Evolutionary conservation across 495 filamentous ascomycete species (phyloP), one percentile per base, ranked within the genome.

Genomic region (Penicillium chermesinum): DNA sequence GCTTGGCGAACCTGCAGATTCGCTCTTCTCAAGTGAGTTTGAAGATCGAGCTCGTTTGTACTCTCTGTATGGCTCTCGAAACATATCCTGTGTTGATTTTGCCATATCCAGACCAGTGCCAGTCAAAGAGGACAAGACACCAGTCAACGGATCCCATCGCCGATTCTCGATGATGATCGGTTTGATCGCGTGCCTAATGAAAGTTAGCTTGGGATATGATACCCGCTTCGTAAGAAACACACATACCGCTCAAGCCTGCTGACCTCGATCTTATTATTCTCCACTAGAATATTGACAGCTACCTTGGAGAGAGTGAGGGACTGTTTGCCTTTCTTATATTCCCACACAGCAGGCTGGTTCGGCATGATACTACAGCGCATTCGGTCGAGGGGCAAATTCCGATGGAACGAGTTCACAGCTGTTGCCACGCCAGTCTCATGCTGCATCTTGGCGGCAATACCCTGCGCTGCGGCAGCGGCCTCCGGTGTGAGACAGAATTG

Each of bases 341-440:
- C 68, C 89, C 89, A 95, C 0, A 78, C 81, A 0, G 87, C 89
- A 3, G 82, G 76, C 10, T 73, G 74, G n/a, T 85, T 79, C 6
- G 76, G 67, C 1, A 91, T 59, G 8, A 95, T 72, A 1, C 74
- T 77, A 59, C 89, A 95, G 7, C 84, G 72, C 79, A 93, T 87
- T 14, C 74, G 79, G 32, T 78, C 56, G n/a, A 86, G 51, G 0
- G 75, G 75, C 9, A 95, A 63, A 33, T 78, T 74, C 9, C 73
- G 72, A 54, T 90, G 86, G 55, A 94, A 93, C 0, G 80, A 76
- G 32, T 72, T 66, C 3, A 89, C 87, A 0, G 87, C 87, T 39
- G 88, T 88, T 42, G 75, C 64, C 0, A 87, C 87, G 0, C 89
- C 89, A 48, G 87, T 76, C 54, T 94, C 88, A 7, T 63, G 55